phyloP scores from a whole-genome alignment of 106 monocot genomes.

The Dendrobium officinale region DNA sequence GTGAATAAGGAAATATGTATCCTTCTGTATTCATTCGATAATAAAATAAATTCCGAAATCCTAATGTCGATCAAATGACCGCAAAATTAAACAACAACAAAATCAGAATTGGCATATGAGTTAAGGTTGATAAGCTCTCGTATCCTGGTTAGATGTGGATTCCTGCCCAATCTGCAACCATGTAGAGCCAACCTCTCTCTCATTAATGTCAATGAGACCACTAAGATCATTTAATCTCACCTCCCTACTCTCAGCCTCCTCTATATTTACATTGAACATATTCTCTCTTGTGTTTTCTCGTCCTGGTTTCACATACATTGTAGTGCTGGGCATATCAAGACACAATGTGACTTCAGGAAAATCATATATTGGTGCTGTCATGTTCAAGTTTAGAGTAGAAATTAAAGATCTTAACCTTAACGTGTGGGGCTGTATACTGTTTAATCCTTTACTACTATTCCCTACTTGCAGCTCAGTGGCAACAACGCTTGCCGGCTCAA shows the following conservation, averaged over 20 bases:
- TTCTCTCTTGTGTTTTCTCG: constrained; percentile 10
- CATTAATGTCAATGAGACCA: constrained; percentile 53
- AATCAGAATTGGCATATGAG: too few species aligned
- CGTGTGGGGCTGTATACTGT: too few species aligned
- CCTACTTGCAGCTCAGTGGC: too few species aligned
- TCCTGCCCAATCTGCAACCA: constrained; percentile 53
- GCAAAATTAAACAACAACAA: too few species aligned
- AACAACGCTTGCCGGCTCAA: neutral
- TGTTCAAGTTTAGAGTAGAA: constrained; percentile 39
- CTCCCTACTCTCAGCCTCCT: constrained; percentile 42
- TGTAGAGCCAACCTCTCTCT: constrained; percentile 24
- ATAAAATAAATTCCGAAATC: too few species aligned
- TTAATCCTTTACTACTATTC: too few species aligned
- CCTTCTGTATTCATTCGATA: too few species aligned
- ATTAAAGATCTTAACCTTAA: neutral
- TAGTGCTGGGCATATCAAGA: constrained; percentile 21
- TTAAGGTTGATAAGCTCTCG: too few species aligned
- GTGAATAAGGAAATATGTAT: too few species aligned
- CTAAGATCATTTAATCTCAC: constrained; percentile 50
- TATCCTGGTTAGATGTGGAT: too few species aligned
- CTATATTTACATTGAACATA: neutral
- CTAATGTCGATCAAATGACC: too few species aligned
- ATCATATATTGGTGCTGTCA: constrained; percentile 22
- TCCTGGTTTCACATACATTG: constrained; percentile 28
- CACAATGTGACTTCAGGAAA: constrained; percentile 5